Base-by-base conservation (phyloP, 1,139 yeast species). In the Taphrina deformans region DNA sequence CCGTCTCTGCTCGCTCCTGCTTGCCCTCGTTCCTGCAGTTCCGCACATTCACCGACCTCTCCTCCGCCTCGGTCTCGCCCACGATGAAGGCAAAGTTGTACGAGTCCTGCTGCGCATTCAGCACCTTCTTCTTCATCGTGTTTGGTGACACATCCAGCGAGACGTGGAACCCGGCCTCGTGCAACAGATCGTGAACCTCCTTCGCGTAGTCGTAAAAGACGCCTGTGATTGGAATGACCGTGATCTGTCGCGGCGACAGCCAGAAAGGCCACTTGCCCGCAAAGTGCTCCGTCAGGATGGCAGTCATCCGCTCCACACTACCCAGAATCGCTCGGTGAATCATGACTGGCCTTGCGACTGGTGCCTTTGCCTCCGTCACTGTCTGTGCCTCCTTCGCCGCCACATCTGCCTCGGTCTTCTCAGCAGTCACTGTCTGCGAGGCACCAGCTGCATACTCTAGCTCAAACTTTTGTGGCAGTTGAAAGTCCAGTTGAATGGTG, bases 251-350 rank as follows among this genome's bases (percentile, higher is more conserved):
- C n/a, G 99, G 97, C 68, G 88, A 89, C 67, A 93, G 77, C 99
- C 99, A 93, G 74, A 95, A 93, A 12, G 99, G 99, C 99, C 99
- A 93, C 71, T 88, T 88, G 0, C 99, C 99, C 66, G 84, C 84
- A 75, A 85, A 92, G 71, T 92, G 96, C 74, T 95, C 99, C 59
- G 92, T 84, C 67, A 93, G 79, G 69, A 95, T 84, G 2, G 98
- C 97, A 75, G 93, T 80, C 75, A 93, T 92, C 70, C 99, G 82
- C 75, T 93, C 99, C 26, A 93, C 81, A 0, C 97, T 89, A 0
- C 99, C 99, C 72, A 90, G 89, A 1, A 93, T 91, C 0, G 99
- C 99, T 66, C 99, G 82, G 73, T 93, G 99, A 38, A 93, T 84
- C 88, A 93, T 85, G 40, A 93, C 93, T 1, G 99, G 99, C 61